Conservation (phyloP, 1,139 yeast species). For the Oligophagozyma castellii region DNA sequence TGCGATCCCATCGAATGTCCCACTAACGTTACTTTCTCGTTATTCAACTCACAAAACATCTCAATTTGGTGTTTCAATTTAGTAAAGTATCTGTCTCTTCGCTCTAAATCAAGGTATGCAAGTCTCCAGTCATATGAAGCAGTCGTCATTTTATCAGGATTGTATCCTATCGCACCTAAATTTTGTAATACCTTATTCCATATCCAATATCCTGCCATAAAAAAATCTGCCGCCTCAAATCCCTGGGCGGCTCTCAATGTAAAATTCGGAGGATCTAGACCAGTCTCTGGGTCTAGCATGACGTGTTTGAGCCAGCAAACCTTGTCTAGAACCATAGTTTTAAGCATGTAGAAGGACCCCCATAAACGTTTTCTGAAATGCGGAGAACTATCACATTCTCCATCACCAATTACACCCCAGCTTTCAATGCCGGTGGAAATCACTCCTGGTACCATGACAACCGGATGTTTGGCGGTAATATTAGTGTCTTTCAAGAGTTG, state of each 20-base stretch:
- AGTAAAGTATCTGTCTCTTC: slow-evolving; percentile 72
- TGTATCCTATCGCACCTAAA: slow-evolving; percentile 86
- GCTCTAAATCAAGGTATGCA: slow-evolving; percentile 76
- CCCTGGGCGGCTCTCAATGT: slow-evolving; percentile 88
- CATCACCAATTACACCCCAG: slow-evolving; percentile 68
- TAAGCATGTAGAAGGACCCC: slow-evolving; percentile 94
- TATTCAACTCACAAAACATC: slow-evolving; percentile 29
- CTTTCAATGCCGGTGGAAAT: slow-evolving; percentile 90
- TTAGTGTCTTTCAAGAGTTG: slow-evolving; percentile 41
- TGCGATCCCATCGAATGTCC: slow-evolving; percentile 98
- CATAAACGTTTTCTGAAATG: slow-evolving; percentile 86
- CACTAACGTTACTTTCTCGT: slow-evolving; percentile 55
- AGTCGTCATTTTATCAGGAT: slow-evolving; percentile 75
- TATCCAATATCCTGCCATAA: slow-evolving; percentile 96
- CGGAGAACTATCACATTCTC: slow-evolving; percentile 68
- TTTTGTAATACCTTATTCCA: slow-evolving; percentile 94
- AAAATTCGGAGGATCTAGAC: slow-evolving; percentile 77
- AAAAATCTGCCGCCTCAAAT: slow-evolving; percentile 92
- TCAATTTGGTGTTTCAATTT: slow-evolving; percentile 66
- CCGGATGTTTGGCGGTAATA: slow-evolving; percentile 51
- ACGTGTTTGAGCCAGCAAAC: slow-evolving; percentile 87
- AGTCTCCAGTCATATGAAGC: slow-evolving; percentile 96
- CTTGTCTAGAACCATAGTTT: slow-evolving; percentile 85
- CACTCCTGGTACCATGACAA: slow-evolving; percentile 90
- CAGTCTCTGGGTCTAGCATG: slow-evolving; percentile 80